Evolutionary conservation across 805 yeast genomes (phyloP), one percentile per base, ranked within the genome.

Genomic region (Komagataella populi): DNA sequence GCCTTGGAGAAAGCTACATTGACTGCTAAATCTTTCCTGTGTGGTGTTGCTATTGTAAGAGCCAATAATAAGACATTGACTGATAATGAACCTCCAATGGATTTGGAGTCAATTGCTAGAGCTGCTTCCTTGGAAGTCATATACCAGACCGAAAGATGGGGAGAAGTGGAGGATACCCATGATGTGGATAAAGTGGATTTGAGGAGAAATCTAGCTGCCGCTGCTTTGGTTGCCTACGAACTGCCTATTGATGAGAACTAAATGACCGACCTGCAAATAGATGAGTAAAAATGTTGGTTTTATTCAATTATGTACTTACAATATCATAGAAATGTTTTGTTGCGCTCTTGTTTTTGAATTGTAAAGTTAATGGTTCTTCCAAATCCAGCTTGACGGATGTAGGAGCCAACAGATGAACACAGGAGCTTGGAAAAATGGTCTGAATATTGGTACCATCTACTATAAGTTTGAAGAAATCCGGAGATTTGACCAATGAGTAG

Each of bases 141-240:
- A 39, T 78, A 78, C 66, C 99, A 93, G 68, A 86, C 95, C 43
- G 81, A 80, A 20, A 77, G 82, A 61, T 93, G 99, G 99, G 99
- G 99, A 36, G 97, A 91, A 66, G 98, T 91, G 22, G 98, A 93
- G 68, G 99, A 93, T 62, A 88, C 98, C 2, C 99, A 93, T 63
- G 99, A 93, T 64, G 97, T 93, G n/a, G 95, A 87, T 60, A 83
- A 84, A 65, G 95, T 83, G 45, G 97, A 93, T 59, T 74, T 95
- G 59, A 73, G 87, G 60, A 81, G 97, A 66, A 81, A 82, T 60
- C 74, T 93, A 48, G 81, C 91, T 43, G 77, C 88, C 56, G 90
- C 96, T 24, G 84, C 90, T 3, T 64, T 85, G 45, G 62, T 80
- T 17, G 76, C 81, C 6, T 73, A 56, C 51, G 50, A 54, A 14